Evolutionary conservation across 2,329 filamentous ascomycete genomes (phyloP).

Genomic region (Penicillium occitanis): DNA sequence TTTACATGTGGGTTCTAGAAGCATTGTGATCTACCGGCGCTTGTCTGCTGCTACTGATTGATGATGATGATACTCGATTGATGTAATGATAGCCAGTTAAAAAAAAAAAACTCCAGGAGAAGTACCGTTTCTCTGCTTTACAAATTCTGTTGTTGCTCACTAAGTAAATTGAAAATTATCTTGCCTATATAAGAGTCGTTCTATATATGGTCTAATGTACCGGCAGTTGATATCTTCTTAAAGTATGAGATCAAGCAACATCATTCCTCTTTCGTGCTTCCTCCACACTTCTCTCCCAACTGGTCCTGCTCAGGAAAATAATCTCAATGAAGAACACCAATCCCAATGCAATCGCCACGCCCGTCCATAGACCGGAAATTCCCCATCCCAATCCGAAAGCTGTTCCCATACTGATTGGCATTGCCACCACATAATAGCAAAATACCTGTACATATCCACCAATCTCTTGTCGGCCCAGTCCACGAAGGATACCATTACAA

Average conservation of each 20-base stretch:
- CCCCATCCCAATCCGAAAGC: slow-evolving; percentile 77
- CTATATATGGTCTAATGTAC: background rate
- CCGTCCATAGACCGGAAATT: slow-evolving; percentile 77
- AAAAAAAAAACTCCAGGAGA: too few relatives aligned
- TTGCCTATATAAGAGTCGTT: background rate
- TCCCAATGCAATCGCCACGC: slow-evolving; percentile 69
- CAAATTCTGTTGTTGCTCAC: background rate
- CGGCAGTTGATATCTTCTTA: background rate
- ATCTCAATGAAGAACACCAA: slow-evolving; percentile 58
- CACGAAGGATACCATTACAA: slow-evolving; percentile 81
- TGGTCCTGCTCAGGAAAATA: slow-evolving; percentile 55
- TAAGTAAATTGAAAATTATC: background rate
- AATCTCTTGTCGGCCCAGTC: slow-evolving; percentile 83
- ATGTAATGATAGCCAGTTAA: slow-evolving; percentile 1
- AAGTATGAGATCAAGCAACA: slow-evolving; percentile 29
- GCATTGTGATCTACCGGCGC: background rate
- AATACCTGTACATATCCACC: slow-evolving; percentile 86
- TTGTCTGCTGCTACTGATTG: slow-evolving; percentile 10
- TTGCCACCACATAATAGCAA: slow-evolving; percentile 80
- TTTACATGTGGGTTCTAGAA: background rate
- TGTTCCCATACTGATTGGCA: slow-evolving; percentile 78
- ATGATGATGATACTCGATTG: slow-evolving; percentile 8
- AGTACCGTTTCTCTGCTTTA: too few relatives aligned
- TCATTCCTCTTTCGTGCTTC: slow-evolving; percentile 60
- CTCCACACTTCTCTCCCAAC: slow-evolving; percentile 61